Evolutionary conservation across 1,139 yeast genomes (phyloP).

Genomic region (Candida sp.): DNA sequence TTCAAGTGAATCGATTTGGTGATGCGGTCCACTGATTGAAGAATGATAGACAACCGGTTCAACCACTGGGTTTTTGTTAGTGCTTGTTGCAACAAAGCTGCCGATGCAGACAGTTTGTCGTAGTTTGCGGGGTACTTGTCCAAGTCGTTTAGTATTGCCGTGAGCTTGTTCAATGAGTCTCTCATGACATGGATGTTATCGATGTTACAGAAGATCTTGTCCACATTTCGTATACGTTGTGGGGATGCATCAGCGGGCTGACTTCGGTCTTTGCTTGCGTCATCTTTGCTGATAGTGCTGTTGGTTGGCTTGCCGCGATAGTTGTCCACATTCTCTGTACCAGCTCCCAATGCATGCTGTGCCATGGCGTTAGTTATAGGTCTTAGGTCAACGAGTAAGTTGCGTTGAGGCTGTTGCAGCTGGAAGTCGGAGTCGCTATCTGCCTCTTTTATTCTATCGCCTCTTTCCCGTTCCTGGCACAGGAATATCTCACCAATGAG

Average conservation of each 20-base stretch:
- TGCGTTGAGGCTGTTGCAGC: conserved; percentile 51
- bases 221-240: conserved; percentile 28
- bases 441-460: conserved; percentile 16
- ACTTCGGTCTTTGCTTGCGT: not conserved
- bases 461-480: conserved; percentile 41
- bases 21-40: conserved; percentile 80
- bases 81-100: conserved; percentile 40
- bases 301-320: conserved; percentile 48
- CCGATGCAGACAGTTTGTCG: conserved; percentile 19
- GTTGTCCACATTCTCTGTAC: conserved; percentile 91
- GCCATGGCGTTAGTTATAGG: conserved; percentile 97
- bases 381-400: conserved; percentile 86
- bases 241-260: conserved; percentile 10
- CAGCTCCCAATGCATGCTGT: conserved; percentile 96
- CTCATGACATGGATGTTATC: conserved; percentile 97
- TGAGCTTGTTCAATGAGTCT: conserved; percentile 72
- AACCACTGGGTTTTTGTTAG: conserved; percentile 82
- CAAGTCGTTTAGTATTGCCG: conserved; percentile 66
- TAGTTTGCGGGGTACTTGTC: conserved; percentile 51
- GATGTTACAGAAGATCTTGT: conserved; percentile 82
- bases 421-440: conserved; percentile 22
- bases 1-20: conserved; percentile 82
- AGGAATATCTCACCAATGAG: conserved; percentile 74
- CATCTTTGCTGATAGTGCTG: not conserved
- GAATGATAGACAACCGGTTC: conserved; percentile 66